These are phyloP conservation scores for Nannochloris sp. DNA, from an alignment of 139 green algal species.

Conservation along the genomic window DNA sequence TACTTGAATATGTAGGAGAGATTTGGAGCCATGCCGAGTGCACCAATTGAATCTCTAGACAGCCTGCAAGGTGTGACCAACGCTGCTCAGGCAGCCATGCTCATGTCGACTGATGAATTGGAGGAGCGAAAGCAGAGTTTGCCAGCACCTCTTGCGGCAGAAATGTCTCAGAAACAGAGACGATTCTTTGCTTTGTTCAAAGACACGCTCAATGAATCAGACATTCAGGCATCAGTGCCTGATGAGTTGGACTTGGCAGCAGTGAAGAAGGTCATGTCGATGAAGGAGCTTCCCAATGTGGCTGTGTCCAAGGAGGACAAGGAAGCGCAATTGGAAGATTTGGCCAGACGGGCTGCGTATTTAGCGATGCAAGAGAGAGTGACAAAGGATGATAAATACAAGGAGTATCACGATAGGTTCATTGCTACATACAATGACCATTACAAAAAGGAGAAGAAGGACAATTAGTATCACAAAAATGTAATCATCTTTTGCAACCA, in stretches of 20 bases:
- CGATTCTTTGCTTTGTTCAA: conserved; percentile 9
- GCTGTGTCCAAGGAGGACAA: not conserved
- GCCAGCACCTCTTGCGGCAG: not conserved
- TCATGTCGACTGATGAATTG: conserved; percentile 1
- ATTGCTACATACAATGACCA: not conserved
- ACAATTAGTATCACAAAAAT: conserved; percentile 33
- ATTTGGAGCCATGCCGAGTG: too few species aligned
- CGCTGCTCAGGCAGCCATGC: not conserved
- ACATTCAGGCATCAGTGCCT: conserved; percentile 5
- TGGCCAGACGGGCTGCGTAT: conserved; percentile 1
- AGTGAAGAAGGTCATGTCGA: not conserved
- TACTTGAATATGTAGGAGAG: too few species aligned
- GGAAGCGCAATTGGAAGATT: conserved; percentile 9
- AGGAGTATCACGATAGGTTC: conserved; percentile 9
- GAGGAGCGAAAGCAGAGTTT: not conserved
- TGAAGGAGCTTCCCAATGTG: conserved; percentile 2
- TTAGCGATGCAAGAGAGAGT: not conserved
- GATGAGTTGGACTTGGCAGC: not conserved
- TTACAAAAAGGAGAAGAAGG: conserved; percentile 4
- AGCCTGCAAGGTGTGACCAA: not conserved
- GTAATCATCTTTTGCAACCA: conserved; percentile 51
- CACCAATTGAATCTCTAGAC: too few species aligned
- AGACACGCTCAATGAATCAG: not conserved
- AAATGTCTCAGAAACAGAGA: conserved; percentile 6
- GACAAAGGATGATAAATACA: conserved; percentile 6